Evolutionary conservation across 306 rosid genomes (phyloP), one percentile per base, ranked within the genome.

Genomic region (Inga laurina): DNA sequence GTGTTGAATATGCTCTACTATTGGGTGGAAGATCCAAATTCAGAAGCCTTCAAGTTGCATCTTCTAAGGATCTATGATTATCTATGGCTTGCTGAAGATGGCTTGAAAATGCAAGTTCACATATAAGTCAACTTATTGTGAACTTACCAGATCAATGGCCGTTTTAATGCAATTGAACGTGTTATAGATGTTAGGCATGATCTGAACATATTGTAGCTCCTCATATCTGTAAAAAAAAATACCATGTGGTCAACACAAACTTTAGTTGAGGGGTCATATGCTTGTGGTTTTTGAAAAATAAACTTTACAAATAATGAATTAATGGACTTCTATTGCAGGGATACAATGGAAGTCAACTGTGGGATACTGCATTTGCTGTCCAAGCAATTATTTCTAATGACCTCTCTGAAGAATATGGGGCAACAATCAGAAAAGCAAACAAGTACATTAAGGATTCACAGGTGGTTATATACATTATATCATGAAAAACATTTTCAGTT

Each of bases 1-100:
- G 94, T 92, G 78, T 85, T 95, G 84, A 92, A 88, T 77, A 92
- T 93, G 94, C 92, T 95, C 77, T 93, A 95, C 81, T 95, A 95
- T 82, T 95, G 97, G 97, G 91, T 84, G 39, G 97, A 95, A 76
- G 93, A 95, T 87, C 95, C 97, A 46, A 91, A 97, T 27, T 27
- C 30, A 27, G 30, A 91, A 87, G 95, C 97, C 80, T 95, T 91
- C 89, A 93, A 91, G 86, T 81, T 90, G 86, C 98, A 95, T 89
- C 91, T 92, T 85, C 97, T 97, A 49, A 90, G 98, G 84, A 73
- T 95, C 82, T 35, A 88, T 80, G 98, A 95, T 85, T 93, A 87
- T 83, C 83, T 95, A 66, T 95, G 98, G 98, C 57, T 93, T 84
- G 97, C 95, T 84, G 98, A 95, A 86, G 98, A 93, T 82, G 97